Percentiles rank a stretch among this genome's conserved stretches.
Conservation (phyloP, 805 yeast species). For the Maudiozyma barnettii region DNA sequence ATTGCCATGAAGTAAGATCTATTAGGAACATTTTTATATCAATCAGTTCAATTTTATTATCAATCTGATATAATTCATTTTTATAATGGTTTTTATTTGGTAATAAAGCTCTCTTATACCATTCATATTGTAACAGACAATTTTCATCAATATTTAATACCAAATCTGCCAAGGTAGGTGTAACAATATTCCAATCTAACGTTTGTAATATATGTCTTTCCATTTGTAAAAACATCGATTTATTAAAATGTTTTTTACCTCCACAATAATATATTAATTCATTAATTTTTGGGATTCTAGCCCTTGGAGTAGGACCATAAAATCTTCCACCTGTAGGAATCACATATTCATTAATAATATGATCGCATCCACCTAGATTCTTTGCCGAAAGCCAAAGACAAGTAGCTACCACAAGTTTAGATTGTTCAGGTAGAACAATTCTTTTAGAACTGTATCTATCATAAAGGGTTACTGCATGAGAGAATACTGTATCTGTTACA, state of each 20-base stretch:
- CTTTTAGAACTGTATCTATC: conserved; percentile 88
- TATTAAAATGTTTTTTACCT: conserved; percentile 43
- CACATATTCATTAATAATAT: conserved; percentile 43
- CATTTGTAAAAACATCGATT: conserved; percentile 59
- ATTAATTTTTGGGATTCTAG: conserved; percentile 60
- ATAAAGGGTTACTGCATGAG: conserved; percentile 62
- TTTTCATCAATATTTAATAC: conserved; percentile 34
- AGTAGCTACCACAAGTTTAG: conserved; percentile 83
- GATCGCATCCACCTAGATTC: conserved; percentile 62
- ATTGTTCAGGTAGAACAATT: conserved; percentile 73
- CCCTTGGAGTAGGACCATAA: conserved; percentile 62
- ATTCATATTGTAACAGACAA: conserved; percentile 34
- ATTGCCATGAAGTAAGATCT: conserved; percentile 40
- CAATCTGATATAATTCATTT: conserved; percentile 14
- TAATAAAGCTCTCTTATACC: conserved; percentile 14
- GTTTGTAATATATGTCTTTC: conserved; percentile 64
- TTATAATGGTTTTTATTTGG: conserved; percentile 15
- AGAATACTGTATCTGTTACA: conserved; percentile 56
- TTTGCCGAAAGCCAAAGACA: conserved; percentile 91
- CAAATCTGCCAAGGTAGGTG: conserved; percentile 48
- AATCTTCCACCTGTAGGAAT: conserved; percentile 50
- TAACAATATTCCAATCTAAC: conserved; percentile 61
- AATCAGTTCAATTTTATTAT: conserved; percentile 32
- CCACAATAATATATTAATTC: conserved; percentile 70
- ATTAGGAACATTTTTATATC: conserved; percentile 40